Base-by-base conservation (phyloP, 106 monocot species). In the Amphibolis antarctica region DNA sequence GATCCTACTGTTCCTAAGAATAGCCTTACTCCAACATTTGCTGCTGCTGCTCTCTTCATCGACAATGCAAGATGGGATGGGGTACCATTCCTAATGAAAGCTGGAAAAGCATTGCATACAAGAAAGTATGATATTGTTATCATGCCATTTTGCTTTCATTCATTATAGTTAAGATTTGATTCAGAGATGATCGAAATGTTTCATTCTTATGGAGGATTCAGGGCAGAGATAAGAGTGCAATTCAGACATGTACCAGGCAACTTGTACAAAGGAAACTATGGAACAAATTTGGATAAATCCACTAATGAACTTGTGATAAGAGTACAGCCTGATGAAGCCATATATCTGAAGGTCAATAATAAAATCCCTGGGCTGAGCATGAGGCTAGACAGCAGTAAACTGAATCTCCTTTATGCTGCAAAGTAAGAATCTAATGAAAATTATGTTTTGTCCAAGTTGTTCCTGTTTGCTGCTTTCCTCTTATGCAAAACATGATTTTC, bases 51-150 rank as follows among this genome's bases (percentile, higher is more conserved):
- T 6, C 69, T 90, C 56, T 90, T 90, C 51, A 90, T 86, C 31
- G 86, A 90, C 62, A 90, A 90, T 76, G 80, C 90, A 17, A 75
- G 91, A 66, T 92, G 91, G 86, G 86, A 92, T 60, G 86, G 86
- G 21, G 91, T 92, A n/a, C 91, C 91, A 29, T 92, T 92, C 57
- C 64, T 92, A 1, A 81, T 92, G 86, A 92, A 86, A 76, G 86
- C 86, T 13, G 91, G 91, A 44, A 92, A 86, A 66, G 91, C 86
- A 12, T 65, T 92, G 54, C 76, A 86, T 42, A 77, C 23, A 6
- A 78, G 60, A 52, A 19, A 79, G 86, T 86, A 71, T 23, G 53
- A 51, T 19, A 53, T 3, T 53, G 23, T 36, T 36, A 36, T 54
- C 29, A 43, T 24, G 22, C 14, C 10, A 10, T 43, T 54, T 44